Conservation (phyloP, 2,329 filamentous ascomycete genomes). For the Colletotrichum destructivum region DNA sequence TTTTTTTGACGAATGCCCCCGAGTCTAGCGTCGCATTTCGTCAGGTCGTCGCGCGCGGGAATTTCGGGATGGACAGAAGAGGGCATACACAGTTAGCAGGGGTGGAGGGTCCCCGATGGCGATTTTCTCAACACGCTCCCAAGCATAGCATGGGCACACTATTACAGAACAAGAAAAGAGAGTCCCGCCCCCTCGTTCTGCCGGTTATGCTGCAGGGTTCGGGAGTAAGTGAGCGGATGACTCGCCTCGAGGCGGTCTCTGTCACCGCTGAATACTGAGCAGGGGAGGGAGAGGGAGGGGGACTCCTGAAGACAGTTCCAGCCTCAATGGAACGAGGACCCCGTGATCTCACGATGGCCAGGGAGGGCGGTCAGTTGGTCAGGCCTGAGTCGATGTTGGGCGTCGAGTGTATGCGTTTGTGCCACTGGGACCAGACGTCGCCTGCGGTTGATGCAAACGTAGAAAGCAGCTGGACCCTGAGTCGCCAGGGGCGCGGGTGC, state of each 20-base stretch:
- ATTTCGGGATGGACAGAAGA: slow-evolving; percentile 37
- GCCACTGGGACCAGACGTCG: background rate
- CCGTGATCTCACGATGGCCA: slow-evolving; percentile 29
- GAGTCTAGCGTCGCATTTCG: slow-evolving; percentile 8
- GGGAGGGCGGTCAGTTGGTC: slow-evolving; percentile 2
- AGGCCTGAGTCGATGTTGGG: background rate
- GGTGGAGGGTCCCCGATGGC: slow-evolving; percentile 14
- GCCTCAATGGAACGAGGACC: slow-evolving; percentile 4
- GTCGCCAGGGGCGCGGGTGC: slow-evolving; percentile 3
- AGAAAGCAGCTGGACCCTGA: slow-evolving; percentile 32
- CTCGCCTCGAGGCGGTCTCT: slow-evolving; percentile 11
- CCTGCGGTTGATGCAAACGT: slow-evolving; percentile 28
- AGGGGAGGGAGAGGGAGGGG: slow-evolving; percentile 14
- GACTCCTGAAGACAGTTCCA: slow-evolving; percentile 15
- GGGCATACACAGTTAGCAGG: background rate
- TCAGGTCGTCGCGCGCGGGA: slow-evolving; percentile 37
- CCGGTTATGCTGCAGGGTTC: slow-evolving; percentile 20
- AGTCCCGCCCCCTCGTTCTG: slow-evolving; percentile 7
- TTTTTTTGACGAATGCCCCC: background rate
- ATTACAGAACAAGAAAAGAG: slow-evolving; percentile 7
- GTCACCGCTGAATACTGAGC: slow-evolving; percentile 22
- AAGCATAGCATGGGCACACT: slow-evolving; percentile 23
- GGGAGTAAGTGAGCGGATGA: background rate
- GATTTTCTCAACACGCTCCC: slow-evolving; percentile 17
- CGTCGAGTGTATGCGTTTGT: background rate